Base-by-base conservation (phyloP, 768 basidiomycete genomes). In the Rhizopogon salebrosus region DNA sequence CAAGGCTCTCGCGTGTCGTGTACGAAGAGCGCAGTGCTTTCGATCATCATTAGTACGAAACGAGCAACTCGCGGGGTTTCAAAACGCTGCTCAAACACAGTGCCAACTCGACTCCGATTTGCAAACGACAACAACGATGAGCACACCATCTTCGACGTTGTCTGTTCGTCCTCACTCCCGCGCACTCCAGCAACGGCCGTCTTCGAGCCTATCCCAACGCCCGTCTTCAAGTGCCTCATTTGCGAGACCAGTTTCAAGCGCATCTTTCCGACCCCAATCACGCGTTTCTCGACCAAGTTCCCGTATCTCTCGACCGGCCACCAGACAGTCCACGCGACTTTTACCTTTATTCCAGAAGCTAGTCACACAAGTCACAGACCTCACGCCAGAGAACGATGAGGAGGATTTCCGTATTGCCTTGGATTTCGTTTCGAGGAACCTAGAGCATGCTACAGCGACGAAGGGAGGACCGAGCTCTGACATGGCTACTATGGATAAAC, bases 401-500 rank as follows among this genome's bases (percentile, higher is more conserved):
- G 74, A 71, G 49, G 70, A 80, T 43, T 75, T 80, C 58, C 75
- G 73, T 23, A 70, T 71, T 20, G 70, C 73, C 0, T 74, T 83
- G 18, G 84, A 86, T 42, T 77, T 78, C 60, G 81, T 78, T 0
- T 72, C 79, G 46, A 86, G 77, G 63, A 79, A 72, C 54, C 52
- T 88, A 45, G 88, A 89, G 53, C 69, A 75, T 43, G 76, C 78
- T 1, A 76, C 76, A 1, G 43, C 43, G 29, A 73, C 65, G 34
- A 86, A 87, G 60, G 82, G 77, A 7, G 76, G 80, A 3, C 74
- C 75, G 3, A 78, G 80, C 55, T 70, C 77, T 8, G 84, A 85
- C 62, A 77, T 88, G 70, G 58, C 63, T 8, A 65, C 66, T 6
- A 74, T 87, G 40, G 79, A 84, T 54, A 76, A 73, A 46, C 79